phyloP scores from a whole-genome alignment of 495 filamentous ascomycete genomes.

The Saxophila tyrrhenica region DNA sequence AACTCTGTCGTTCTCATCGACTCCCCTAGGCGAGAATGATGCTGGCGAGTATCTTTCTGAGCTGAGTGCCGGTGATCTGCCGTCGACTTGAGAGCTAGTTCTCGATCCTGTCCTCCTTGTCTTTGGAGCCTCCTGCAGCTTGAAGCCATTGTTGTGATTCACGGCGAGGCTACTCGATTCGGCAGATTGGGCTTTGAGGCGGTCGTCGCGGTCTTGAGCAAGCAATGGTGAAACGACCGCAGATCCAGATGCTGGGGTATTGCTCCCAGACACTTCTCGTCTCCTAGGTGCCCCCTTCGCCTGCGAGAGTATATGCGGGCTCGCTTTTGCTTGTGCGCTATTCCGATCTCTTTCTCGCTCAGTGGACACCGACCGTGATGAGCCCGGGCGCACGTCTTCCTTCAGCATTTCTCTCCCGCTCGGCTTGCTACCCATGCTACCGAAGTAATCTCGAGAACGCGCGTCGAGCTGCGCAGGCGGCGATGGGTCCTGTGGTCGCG shows the following conservation, averaged over 20 bases:
- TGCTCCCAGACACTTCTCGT: conserved; percentile 27
- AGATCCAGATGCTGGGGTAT: conserved; percentile 13
- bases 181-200: conserved; percentile 23
- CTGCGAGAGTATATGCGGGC: conserved; percentile 85
- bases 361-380: conserved; percentile 48
- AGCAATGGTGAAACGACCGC: conserved; percentile 30
- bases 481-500: conserved; percentile 11
- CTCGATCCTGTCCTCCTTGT: conserved; percentile 52
- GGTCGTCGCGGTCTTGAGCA: conserved; percentile 25
- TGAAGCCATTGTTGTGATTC: conserved; percentile 47
- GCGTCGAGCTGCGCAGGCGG: conserved; percentile 12
- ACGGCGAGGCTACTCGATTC: conserved; percentile 19
- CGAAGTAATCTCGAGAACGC: conserved; percentile 27
- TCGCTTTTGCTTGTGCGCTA: conserved; percentile 41
- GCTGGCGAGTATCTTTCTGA: neutral
- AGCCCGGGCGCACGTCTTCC: conserved; percentile 27
- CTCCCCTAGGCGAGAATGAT: neutral
- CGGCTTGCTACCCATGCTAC: conserved; percentile 4
- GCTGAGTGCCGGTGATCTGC: conserved; percentile 20
- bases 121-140: conserved; percentile 63
- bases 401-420: conserved; percentile 23
- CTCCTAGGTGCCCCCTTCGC: conserved; percentile 57
- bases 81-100: conserved; percentile 52
- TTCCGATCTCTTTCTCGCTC: conserved; percentile 26
- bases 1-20: neutral